Conservation (phyloP, 2,329 filamentous ascomycete genomes). For the Arthroderma uncinatum region DNA sequence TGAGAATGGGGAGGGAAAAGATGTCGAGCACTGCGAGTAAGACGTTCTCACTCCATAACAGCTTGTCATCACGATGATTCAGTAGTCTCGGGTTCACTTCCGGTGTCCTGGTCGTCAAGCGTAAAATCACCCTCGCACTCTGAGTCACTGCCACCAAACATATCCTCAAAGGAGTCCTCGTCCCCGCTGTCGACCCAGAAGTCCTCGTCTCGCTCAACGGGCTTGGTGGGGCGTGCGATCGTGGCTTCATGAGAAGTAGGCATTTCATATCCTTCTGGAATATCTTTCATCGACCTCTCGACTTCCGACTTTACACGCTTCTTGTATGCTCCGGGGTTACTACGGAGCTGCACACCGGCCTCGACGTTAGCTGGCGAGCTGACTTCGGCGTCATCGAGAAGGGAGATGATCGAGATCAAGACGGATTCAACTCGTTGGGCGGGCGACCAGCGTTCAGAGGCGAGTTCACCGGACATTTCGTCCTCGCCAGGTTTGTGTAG, state of each 20-base stretch:
- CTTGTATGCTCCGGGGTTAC: slow-evolving; percentile 59
- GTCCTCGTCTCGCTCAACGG: slow-evolving; percentile 46
- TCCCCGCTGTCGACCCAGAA: slow-evolving; percentile 68
- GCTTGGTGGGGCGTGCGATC: slow-evolving; percentile 18
- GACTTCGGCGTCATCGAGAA: slow-evolving; percentile 89
- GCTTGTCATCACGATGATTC: neutral
- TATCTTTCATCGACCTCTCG: slow-evolving; percentile 62
- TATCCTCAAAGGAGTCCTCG: slow-evolving; percentile 58
- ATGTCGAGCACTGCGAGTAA: neutral
- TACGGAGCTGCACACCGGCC: slow-evolving; percentile 74
- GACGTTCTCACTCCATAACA: neutral
- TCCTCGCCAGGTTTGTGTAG: slow-evolving; percentile 87
- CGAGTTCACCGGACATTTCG: slow-evolving; percentile 77
- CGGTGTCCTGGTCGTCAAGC: slow-evolving; percentile 39
- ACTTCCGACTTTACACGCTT: slow-evolving; percentile 57
- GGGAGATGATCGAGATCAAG: slow-evolving; percentile 77
- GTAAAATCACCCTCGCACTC: slow-evolving; percentile 35
- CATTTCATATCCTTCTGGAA: slow-evolving; percentile 70
- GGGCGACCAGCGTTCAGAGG: slow-evolving; percentile 87
- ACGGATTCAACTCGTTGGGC: slow-evolving; percentile 92
- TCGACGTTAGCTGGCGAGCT: slow-evolving; percentile 92
- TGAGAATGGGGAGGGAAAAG: neutral
- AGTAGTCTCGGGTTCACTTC: slow-evolving; percentile 38
- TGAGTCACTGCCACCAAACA: slow-evolving; percentile 63
- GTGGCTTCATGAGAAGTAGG: slow-evolving; percentile 57